Percentiles rank a stretch among this genome's conserved stretches.
phyloP scores from a whole-genome alignment of 805 yeast genomes.

The Alloascoidea hylecoeti region DNA sequence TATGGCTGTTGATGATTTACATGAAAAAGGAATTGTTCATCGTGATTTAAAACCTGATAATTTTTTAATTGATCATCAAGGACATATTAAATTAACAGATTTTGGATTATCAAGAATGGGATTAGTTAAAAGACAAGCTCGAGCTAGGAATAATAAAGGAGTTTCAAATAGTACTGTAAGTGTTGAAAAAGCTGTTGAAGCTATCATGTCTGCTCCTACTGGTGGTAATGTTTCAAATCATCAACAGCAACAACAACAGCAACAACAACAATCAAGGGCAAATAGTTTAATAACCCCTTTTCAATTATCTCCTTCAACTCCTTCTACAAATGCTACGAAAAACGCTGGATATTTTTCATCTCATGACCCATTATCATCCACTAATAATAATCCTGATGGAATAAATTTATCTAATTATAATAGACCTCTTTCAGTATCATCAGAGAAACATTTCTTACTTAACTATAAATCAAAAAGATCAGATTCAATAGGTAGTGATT shows the following conservation, averaged over 20 bases:
- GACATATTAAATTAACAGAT: conserved; percentile 89
- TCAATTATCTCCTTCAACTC: neutral
- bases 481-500: neutral
- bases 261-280: too few species aligned
- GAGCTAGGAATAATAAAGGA: neutral
- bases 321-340: too few species aligned
- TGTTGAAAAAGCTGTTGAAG: neutral
- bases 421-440: neutral
- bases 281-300: too few species aligned
- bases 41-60: conserved; percentile 95
- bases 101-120: conserved; percentile 92
- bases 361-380: neutral
- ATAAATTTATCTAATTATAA: too few species aligned
- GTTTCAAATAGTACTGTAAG: neutral
- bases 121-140: conserved; percentile 60
- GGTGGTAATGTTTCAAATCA: neutral
- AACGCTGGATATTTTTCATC: too few species aligned
- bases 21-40: conserved; percentile 79
- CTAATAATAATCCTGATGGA: too few species aligned
- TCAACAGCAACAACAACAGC: too few species aligned
- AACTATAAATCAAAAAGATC: neutral
- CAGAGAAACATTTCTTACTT: neutral
- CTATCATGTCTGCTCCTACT: neutral
- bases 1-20: conserved; percentile 83
- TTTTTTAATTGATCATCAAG: conserved; percentile 67